phyloP scores from a whole-genome alignment of 2,329 filamentous ascomycete genomes.

The Cercospora zeae-maydis region DNA sequence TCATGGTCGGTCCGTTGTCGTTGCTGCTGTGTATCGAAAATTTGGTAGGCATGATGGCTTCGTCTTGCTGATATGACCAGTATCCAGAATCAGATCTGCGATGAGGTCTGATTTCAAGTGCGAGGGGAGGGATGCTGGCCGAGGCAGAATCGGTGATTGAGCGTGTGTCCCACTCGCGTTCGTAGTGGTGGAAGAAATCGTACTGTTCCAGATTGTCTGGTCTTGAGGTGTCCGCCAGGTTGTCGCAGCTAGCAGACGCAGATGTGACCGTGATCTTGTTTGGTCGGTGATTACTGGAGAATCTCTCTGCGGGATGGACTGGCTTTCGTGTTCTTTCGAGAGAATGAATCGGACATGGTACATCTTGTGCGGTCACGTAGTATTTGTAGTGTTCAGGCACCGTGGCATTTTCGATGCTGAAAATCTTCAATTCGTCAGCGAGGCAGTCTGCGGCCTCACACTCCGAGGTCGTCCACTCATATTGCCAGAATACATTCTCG shows the following conservation, averaged over 20 bases:
- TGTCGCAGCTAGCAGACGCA: background rate
- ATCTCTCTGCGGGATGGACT: background rate
- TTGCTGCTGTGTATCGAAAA: background rate
- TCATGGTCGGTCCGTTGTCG: background rate
- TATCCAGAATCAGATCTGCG: background rate
- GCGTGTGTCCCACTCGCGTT: background rate
- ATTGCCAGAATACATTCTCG: background rate
- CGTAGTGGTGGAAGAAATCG: slow-evolving; percentile 7
- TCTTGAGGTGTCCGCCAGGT: background rate
- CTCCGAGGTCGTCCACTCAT: slow-evolving; percentile 4
- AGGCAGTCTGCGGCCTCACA: slow-evolving; percentile 1
- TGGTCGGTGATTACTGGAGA: background rate
- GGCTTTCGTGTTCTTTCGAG: background rate
- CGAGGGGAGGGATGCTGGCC: background rate
- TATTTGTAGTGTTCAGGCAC: background rate
- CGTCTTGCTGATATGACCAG: background rate
- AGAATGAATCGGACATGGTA: background rate
- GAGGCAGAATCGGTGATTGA: slow-evolving; percentile 1
- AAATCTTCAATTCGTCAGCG: background rate
- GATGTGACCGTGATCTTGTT: background rate
- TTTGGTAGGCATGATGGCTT: background rate
- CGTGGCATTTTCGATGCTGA: slow-evolving; percentile 3
- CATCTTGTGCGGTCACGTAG: background rate
- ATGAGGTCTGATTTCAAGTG: background rate
- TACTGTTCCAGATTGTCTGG: slow-evolving; percentile 1